Percentiles rank a stretch among this genome's conserved stretches.
phyloP scores from a whole-genome alignment of 75 land plant genomes.

The Cryptomeria japonica region DNA sequence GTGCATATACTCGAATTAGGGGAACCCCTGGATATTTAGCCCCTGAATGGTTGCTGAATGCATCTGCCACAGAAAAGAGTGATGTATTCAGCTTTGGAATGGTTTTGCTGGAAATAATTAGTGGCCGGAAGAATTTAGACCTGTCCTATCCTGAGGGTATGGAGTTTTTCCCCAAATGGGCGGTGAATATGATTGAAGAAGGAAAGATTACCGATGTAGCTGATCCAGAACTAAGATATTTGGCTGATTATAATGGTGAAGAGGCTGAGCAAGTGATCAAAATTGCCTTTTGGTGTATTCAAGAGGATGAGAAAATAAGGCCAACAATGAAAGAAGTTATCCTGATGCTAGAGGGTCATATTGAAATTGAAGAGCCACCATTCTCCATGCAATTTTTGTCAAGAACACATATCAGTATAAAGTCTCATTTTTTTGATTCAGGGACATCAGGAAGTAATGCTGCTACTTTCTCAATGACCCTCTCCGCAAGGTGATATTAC shows the following conservation, averaged over 20 bases:
- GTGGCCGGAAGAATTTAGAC: conserved; percentile 25
- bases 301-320: conserved; percentile 17
- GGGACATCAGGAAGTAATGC: neutral
- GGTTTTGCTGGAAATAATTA: conserved; percentile 25
- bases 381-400: neutral
- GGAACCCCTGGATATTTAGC: conserved; percentile 45
- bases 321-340: conserved; percentile 24
- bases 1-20: conserved; percentile 25
- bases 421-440: neutral
- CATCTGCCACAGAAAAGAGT: conserved; percentile 16
- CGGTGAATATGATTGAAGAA: neutral
- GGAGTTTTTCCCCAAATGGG: conserved; percentile 13
- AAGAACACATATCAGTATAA: neutral
- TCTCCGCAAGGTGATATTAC: neutral
- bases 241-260: neutral
- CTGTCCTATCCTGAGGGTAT: conserved; percentile 17
- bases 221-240: conserved; percentile 3
- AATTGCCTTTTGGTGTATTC: conserved; percentile 28
- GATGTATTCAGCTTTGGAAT: conserved; percentile 45
- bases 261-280: conserved; percentile 15
- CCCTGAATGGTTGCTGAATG: conserved; percentile 24
- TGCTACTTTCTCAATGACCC: neutral
- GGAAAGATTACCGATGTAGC: conserved; percentile 15
- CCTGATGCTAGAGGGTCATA: conserved; percentile 20
- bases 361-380: conserved; percentile 6